Percentiles rank a stretch among this genome's conserved stretches.
Evolutionary conservation across 768 basidiomycete species (phyloP).

Genomic region (Russula olivacea): DNA sequence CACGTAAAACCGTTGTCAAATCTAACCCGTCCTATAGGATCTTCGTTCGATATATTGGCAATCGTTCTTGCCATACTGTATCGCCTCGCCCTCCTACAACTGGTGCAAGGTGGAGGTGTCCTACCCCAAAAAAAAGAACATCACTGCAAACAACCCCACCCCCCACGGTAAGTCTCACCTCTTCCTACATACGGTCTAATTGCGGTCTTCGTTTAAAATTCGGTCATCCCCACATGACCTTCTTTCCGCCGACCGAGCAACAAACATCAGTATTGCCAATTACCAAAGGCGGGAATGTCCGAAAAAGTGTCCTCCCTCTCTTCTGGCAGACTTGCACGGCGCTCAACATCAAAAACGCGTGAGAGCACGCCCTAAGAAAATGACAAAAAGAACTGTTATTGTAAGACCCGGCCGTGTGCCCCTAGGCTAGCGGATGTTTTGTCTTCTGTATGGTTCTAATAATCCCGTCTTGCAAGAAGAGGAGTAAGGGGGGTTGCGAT

Average conservation of each 20-base stretch:
- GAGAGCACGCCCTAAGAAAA: background rate
- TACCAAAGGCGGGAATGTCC: background rate
- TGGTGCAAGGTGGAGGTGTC: background rate
- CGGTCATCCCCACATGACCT: background rate
- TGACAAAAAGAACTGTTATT: background rate
- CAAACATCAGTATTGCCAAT: background rate
- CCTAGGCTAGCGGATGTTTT: background rate
- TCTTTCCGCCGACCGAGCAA: background rate
- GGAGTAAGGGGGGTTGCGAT: background rate
- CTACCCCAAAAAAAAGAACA: background rate
- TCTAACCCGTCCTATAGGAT: background rate
- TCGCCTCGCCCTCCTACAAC: background rate
- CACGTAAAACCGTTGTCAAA: background rate
- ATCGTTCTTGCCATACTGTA: background rate
- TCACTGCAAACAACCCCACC: background rate
- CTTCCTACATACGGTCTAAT: background rate
- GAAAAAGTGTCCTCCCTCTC: background rate
- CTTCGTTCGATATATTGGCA: conserved; percentile 13
- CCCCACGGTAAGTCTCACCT: background rate
- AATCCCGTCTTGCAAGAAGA: background rate
- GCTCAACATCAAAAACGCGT: background rate
- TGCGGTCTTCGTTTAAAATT: background rate
- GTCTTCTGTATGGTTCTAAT: background rate
- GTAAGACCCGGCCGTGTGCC: background rate
- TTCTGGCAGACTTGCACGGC: background rate